Evolutionary conservation across 257 asterid genomes (phyloP).

Genomic region (Anisodus acutangulus): DNA sequence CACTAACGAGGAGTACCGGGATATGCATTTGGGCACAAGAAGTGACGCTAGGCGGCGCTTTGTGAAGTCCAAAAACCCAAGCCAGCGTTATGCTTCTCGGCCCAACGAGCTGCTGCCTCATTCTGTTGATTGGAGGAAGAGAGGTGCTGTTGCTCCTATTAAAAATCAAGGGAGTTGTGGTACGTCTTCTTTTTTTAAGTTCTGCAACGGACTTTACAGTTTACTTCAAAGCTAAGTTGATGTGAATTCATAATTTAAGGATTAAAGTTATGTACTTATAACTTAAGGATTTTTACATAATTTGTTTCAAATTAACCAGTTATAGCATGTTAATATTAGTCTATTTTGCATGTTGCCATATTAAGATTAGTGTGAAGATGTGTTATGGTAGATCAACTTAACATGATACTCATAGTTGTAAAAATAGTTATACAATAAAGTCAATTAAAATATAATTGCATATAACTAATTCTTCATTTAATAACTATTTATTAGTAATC

Average conservation of each 20-base stretch:
- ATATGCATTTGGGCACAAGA: constrained; percentile 64
- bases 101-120: constrained; percentile 57
- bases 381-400: no score
- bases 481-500: background rate
- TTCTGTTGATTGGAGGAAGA: constrained; percentile 76
- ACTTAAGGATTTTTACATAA: no score
- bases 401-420: no score
- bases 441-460: no score
- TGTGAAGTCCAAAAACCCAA: constrained; percentile 53
- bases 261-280: no score
- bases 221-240: background rate
- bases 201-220: background rate
- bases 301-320: background rate
- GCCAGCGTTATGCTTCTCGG: constrained; percentile 50
- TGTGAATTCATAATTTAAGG: background rate
- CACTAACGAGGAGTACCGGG: constrained; percentile 64
- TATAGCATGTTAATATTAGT: no score
- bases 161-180: constrained; percentile 78
- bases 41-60: constrained; percentile 61
- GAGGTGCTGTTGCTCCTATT: constrained; percentile 68
- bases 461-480: no score
- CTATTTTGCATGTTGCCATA: background rate
- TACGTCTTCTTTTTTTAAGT: constrained; percentile 25
- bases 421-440: no score
- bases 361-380: no score